Base-by-base conservation (phyloP, 768 basidiomycete genomes). In the Russula sp. region DNA sequence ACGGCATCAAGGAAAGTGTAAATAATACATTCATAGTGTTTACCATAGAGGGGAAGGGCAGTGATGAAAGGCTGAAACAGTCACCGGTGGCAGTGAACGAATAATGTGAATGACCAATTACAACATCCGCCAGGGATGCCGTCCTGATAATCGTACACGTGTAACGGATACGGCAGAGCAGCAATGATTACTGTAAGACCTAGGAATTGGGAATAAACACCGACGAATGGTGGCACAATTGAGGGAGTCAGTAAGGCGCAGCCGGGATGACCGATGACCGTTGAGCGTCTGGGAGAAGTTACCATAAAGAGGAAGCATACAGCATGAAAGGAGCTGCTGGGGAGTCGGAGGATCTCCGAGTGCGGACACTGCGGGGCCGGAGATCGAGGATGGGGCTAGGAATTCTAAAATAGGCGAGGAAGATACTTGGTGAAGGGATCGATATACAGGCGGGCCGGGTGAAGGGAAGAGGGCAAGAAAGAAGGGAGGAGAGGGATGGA, bases 311-410 rank as follows among this genome's bases (percentile, higher is more conserved):
- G 38, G 13, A 49, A n/a, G 36, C 22, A 18, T 16, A 49, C 16
- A 59, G 52, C 11, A 18, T 34, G 6, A 50, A 25, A 20, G 25
- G 22, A 16, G 38, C 22, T 36, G 51, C 36, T 51, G 42, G 42
- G 29, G 16, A 34, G 46, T 35, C 48, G 56, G 45, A 39, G 57
- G 46, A 58, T 58, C 46, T 2, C 57, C 57, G 39, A 34, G 46
- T 47, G 57, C 47, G 47, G 57, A 38, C 49, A 3, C 35, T 49
- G 45, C 22, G 41, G 41, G 16, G 46, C 57, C 47, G 57, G 57
- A 50, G 56, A 36, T 47, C 7, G 45, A 36, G 22, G 22, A 36
- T 2, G 34, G 47, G 34, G 35, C 7, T 18, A 41, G 16, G 25
- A 3, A n/a, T 13, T 32, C 53, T 29, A 32, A 45, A 29, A 53